These are phyloP conservation scores for Fraxinus anomala DNA, from an alignment of 257 asterid species.

Conservation along the genomic window DNA sequence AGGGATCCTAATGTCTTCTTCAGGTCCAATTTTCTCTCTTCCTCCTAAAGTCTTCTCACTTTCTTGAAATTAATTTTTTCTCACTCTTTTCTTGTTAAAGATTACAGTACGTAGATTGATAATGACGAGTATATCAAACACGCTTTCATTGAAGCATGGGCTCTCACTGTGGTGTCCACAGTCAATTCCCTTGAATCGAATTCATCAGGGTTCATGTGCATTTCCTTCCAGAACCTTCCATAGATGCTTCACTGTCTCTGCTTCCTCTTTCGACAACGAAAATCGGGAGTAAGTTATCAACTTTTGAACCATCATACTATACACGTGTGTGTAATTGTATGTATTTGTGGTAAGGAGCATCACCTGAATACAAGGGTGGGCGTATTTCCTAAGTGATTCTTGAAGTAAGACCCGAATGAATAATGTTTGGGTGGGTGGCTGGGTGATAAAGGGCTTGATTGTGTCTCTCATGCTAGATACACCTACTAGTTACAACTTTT, in stretches of 20 bases:
- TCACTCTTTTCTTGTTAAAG: conserved; percentile 24
- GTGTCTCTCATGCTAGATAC: neutral
- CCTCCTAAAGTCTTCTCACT: neutral
- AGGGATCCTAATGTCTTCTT: conserved; percentile 33
- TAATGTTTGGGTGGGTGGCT: too few species aligned
- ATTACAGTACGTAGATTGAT: conserved; percentile 44
- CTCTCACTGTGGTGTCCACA: conserved; percentile 63
- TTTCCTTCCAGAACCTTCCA: conserved; percentile 45
- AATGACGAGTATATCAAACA: conserved; percentile 56
- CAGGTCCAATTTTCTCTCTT: conserved; percentile 33
- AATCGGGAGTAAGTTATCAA: conserved; percentile 69
- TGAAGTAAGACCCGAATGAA: too few species aligned
- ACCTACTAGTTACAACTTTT: neutral
- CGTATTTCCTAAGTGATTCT: neutral
- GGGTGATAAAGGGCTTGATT: neutral
- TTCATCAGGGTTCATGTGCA: conserved; percentile 27
- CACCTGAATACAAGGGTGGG: neutral
- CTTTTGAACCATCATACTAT: neutral
- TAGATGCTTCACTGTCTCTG: conserved; percentile 59
- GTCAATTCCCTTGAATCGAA: conserved; percentile 48
- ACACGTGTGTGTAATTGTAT: neutral
- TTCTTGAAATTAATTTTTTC: neutral
- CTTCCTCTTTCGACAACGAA: conserved; percentile 76
- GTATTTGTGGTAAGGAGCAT: neutral
- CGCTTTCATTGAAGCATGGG: conserved; percentile 65